These are phyloP conservation scores for Isabelozyma gotoi DNA, from an alignment of 805 yeast species.

Conservation along the genomic window DNA sequence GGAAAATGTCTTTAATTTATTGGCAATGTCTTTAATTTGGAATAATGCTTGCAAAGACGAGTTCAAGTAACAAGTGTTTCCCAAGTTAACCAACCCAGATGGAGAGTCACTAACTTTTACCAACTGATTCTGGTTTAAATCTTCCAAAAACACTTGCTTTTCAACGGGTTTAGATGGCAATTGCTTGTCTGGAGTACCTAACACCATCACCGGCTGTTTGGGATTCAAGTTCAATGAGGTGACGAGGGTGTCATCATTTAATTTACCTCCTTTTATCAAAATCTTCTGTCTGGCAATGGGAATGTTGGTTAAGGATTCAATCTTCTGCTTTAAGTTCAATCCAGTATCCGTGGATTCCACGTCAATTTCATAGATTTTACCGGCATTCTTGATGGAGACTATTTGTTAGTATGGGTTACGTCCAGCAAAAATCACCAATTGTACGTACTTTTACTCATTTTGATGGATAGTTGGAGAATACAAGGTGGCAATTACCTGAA, in stretches of 20 bases:
- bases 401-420: not conserved
- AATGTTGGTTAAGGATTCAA: constrained; percentile 72
- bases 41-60: constrained; percentile 62
- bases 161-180: constrained; percentile 53
- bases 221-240: constrained; percentile 55
- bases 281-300: constrained; percentile 91
- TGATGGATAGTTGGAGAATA: not conserved
- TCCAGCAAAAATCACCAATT: not conserved
- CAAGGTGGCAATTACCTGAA: not conserved
- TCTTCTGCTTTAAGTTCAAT: constrained; percentile 60
- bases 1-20: constrained; percentile 22
- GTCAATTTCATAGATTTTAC: constrained; percentile 38
- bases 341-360: constrained; percentile 59
- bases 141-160: constrained; percentile 66
- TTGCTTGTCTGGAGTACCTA: constrained; percentile 83
- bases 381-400: constrained; percentile 40
- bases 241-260: constrained; percentile 66
- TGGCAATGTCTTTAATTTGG: constrained; percentile 43
- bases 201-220: constrained; percentile 74
- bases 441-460: constrained; percentile 1
- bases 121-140: constrained; percentile 49
- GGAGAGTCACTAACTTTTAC: constrained; percentile 48
- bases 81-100: constrained; percentile 65
- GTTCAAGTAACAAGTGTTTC: constrained; percentile 78
- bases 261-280: constrained; percentile 84